phyloP scores from a whole-genome alignment of 2,329 filamentous ascomycete species.

The Westerdykella sp. region DNA sequence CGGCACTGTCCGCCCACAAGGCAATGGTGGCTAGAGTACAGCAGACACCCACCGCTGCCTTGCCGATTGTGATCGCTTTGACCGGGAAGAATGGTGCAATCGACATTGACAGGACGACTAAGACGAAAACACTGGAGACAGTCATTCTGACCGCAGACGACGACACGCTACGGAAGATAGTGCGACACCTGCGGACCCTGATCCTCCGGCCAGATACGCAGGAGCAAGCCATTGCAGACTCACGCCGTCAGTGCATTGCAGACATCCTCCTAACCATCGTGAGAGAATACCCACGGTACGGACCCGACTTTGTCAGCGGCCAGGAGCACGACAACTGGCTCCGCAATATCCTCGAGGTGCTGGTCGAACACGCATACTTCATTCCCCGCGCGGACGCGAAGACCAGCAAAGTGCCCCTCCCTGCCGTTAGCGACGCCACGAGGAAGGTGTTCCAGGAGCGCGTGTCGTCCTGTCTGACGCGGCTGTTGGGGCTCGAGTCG shows the following conservation, averaged over 20 bases:
- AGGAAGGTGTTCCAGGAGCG: constrained; percentile 50
- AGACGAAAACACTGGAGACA: constrained; percentile 75
- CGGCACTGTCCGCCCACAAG: constrained; percentile 70
- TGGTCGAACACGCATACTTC: constrained; percentile 49
- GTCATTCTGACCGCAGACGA: constrained; percentile 57
- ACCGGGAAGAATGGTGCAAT: constrained; percentile 63
- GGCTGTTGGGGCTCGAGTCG: constrained; percentile 37
- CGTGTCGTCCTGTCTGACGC: constrained; percentile 50
- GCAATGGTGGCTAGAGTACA: constrained; percentile 61
- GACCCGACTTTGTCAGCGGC: constrained; percentile 18
- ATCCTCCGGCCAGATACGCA: constrained; percentile 42
- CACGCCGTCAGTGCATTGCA: constrained; percentile 45
- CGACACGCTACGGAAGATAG: constrained; percentile 45
- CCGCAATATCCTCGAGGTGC: constrained; percentile 40
- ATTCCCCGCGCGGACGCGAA: constrained; percentile 29
- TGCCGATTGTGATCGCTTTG: constrained; percentile 59
- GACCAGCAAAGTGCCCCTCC: constrained; percentile 36
- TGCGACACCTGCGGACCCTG: constrained; percentile 46
- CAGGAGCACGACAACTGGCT: constrained; percentile 39
- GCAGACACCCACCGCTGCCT: constrained; percentile 50
- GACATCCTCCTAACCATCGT: constrained; percentile 49
- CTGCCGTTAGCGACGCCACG: constrained; percentile 42
- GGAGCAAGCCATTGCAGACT: constrained; percentile 43
- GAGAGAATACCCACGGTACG: constrained; percentile 35
- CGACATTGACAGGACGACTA: constrained; percentile 81